These are phyloP conservation scores for Mycena alexandri DNA, from an alignment of 768 basidiomycete species.

Conservation along the genomic window DNA sequence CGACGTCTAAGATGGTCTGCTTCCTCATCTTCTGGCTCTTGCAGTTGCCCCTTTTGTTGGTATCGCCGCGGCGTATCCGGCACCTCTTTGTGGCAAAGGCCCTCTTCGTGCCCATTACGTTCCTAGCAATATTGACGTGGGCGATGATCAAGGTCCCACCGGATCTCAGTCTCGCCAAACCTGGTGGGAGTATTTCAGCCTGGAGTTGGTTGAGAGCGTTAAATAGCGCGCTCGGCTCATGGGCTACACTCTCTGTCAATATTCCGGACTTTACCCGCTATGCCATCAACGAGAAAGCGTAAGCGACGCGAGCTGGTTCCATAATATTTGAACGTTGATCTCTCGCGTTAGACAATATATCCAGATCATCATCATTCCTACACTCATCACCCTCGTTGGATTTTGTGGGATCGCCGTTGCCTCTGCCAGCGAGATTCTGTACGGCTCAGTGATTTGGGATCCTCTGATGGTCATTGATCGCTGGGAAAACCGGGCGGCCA, in stretches of 20 bases:
- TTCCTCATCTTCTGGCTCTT: conserved; percentile 78
- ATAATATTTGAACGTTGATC: too few relatives aligned
- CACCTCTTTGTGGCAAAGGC: conserved; percentile 66
- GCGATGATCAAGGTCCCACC: conserved; percentile 76
- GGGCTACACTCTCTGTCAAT: conserved; percentile 78
- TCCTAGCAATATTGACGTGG: conserved; percentile 83
- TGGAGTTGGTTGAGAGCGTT: conserved; percentile 85
- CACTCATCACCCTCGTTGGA: conserved; percentile 76
- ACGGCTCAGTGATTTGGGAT: conserved; percentile 78
- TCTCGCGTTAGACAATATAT: conserved; percentile 63
- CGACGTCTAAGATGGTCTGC: conserved; percentile 62
- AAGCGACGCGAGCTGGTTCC: neutral
- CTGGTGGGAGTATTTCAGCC: conserved; percentile 66
- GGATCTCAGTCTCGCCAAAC: conserved; percentile 67
- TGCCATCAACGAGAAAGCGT: conserved; percentile 70
- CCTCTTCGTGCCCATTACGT: conserved; percentile 69
- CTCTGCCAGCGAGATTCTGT: conserved; percentile 77
- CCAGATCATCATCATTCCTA: conserved; percentile 82
- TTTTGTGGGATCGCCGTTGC: conserved; percentile 90
- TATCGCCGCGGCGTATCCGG: conserved; percentile 83
- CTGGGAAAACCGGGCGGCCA: conserved; percentile 85
- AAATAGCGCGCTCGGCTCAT: conserved; percentile 82
- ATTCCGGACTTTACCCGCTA: conserved; percentile 92
- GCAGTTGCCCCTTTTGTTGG: conserved; percentile 79
- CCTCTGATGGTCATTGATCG: conserved; percentile 79